phyloP scores from a whole-genome alignment of 2,329 filamentous ascomycete genomes.

The Xylogone sp. region DNA sequence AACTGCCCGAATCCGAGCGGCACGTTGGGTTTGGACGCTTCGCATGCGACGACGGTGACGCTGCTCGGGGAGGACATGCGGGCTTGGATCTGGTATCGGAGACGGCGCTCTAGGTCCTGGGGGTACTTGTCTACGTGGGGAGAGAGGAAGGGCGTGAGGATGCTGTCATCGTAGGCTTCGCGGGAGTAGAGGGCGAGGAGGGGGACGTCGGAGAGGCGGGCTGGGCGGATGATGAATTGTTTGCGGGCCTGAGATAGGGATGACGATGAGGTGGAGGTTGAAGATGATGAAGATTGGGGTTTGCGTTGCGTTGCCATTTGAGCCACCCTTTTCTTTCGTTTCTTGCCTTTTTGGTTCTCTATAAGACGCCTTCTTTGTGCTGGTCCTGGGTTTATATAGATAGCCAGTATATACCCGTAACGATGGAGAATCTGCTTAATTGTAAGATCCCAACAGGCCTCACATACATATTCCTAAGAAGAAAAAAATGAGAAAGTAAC shows the following conservation, averaged over 20 bases:
- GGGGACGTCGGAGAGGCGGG: slow-evolving; percentile 10
- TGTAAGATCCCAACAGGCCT: too few species aligned
- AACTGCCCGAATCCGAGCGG: slow-evolving; percentile 15
- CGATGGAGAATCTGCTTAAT: too few species aligned
- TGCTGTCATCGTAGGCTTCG: slow-evolving; percentile 10
- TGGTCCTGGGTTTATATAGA: too few species aligned
- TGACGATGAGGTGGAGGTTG: neutral
- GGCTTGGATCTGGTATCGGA: slow-evolving; percentile 4
- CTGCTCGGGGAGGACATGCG: slow-evolving; percentile 5
- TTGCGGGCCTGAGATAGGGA: neutral
- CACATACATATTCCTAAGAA: too few species aligned
- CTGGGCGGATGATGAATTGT: slow-evolving; percentile 8
- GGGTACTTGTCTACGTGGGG: slow-evolving; percentile 11
- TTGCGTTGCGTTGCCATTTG: too few species aligned
- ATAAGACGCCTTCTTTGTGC: too few species aligned
- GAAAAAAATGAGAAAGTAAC: too few species aligned
- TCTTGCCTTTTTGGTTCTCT: too few species aligned
- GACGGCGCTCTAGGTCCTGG: slow-evolving; percentile 4
- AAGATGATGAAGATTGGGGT: neutral
- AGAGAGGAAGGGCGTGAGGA: slow-evolving; percentile 10
- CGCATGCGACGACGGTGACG: slow-evolving; percentile 15
- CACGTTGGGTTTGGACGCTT: slow-evolving; percentile 3
- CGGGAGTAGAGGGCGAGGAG: slow-evolving; percentile 5
- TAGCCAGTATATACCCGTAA: too few species aligned
- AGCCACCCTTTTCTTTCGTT: too few species aligned